These are phyloP conservation scores for Margaritispora aquatica DNA, from an alignment of 495 filamentous ascomycete genomes.

Conservation along the genomic window DNA sequence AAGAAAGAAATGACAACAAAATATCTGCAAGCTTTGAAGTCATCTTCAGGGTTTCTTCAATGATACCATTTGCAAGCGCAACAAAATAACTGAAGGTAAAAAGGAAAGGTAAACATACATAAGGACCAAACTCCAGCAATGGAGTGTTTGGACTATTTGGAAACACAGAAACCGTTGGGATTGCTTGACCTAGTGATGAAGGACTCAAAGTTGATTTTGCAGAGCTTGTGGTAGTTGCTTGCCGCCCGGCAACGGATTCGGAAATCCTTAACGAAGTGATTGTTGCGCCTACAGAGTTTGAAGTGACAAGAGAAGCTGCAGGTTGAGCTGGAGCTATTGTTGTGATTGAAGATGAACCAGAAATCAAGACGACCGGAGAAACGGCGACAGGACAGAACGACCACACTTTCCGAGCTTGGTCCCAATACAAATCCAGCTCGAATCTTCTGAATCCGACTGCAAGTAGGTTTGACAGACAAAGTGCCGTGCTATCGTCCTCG, in stretches of 20 bases:
- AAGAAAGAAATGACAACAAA: too few species aligned
- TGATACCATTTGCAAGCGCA: too few species aligned
- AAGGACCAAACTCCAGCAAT: slow-evolving; percentile 47
- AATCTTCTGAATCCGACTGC: slow-evolving; percentile 52
- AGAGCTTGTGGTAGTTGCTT: not conserved
- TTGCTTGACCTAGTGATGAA: slow-evolving; percentile 24
- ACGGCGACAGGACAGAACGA: slow-evolving; percentile 50
- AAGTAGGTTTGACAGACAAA: slow-evolving; percentile 57
- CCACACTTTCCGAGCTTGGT: slow-evolving; percentile 42
- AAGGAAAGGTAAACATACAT: too few species aligned
- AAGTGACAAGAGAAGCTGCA: slow-evolving; percentile 8
- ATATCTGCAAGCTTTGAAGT: too few species aligned
- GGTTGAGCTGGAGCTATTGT: slow-evolving; percentile 26
- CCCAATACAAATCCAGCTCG: slow-evolving; percentile 62
- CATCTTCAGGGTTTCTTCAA: too few species aligned
- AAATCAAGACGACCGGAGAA: slow-evolving; percentile 5
- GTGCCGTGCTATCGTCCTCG: slow-evolving; percentile 35
- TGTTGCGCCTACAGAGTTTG: slow-evolving; percentile 6
- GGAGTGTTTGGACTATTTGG: slow-evolving; percentile 29
- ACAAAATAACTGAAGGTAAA: too few species aligned
- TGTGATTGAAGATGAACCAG: slow-evolving; percentile 21
- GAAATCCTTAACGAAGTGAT: not conserved
- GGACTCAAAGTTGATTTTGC: slow-evolving; percentile 5
- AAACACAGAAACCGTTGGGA: slow-evolving; percentile 26
- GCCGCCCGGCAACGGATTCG: not conserved